Evolutionary conservation across 768 basidiomycete species (phyloP).

Genomic region (Boletus rex-veris): DNA sequence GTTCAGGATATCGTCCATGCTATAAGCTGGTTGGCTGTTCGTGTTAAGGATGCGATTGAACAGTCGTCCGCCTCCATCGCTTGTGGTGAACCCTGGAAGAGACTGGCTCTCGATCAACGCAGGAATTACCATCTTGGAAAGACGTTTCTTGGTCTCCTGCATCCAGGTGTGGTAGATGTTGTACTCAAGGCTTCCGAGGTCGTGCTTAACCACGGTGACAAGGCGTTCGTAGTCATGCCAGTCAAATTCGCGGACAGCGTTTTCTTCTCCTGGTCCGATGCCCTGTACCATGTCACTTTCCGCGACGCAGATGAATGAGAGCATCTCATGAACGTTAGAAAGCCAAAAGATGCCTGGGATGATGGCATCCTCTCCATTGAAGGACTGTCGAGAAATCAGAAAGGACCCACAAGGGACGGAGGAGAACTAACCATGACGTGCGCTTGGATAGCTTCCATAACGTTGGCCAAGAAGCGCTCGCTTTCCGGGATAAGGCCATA

Average conservation of each 20-base stretch:
- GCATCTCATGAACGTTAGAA: conserved; percentile 99
- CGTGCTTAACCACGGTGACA: conserved; percentile 97
- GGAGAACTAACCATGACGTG: conserved; percentile 86
- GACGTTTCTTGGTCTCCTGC: conserved; percentile 93
- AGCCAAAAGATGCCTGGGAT: conserved; percentile 98
- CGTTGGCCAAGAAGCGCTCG: conserved; percentile 96
- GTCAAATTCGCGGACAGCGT: conserved; percentile 86
- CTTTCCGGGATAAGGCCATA: conserved; percentile 95
- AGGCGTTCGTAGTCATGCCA: conserved; percentile 97
- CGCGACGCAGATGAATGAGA: conserved; percentile 98
- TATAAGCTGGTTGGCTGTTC: conserved; percentile 84
- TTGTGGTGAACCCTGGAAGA: conserved; percentile 94
- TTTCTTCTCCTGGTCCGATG: conserved; percentile 94
- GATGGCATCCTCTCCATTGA: conserved; percentile 91
- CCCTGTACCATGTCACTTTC: conserved; percentile 98
- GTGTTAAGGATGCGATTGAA: conserved; percentile 91
- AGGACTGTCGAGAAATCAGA: conserved; percentile 51
- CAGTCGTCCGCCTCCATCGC: conserved; percentile 86
- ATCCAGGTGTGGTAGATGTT: conserved; percentile 99
- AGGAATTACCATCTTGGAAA: conserved; percentile 98
- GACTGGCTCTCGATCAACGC: conserved; percentile 97
- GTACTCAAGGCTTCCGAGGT: conserved; percentile 96
- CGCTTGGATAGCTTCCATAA: conserved; percentile 96
- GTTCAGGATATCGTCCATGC: conserved; percentile 98
- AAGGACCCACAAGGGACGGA: neutral